Base-by-base conservation (phyloP, 257 asterid genomes). In the Leptodermis oblonga region DNA sequence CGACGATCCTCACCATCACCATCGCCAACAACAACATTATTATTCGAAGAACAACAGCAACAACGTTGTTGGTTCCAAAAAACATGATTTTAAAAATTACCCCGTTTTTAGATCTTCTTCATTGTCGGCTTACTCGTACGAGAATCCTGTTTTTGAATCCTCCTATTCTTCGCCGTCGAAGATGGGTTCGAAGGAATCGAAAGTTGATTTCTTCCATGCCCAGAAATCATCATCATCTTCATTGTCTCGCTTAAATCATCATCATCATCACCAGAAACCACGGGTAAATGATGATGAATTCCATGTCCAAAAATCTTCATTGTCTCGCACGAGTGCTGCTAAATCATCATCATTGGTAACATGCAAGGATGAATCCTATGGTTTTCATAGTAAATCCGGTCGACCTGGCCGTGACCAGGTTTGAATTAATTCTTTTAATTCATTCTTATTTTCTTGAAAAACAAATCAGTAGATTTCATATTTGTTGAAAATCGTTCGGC, bases 31-130 rank as follows among this genome's bases (percentile, higher is more conserved):
- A 7, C 60, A 28, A 25, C 36, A 56, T 46, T 12, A 46, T 53
- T 22, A 42, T 12, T 66, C 79, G 36, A 70, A 62, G 36, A 68
- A 49, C n/a, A 43, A 45, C 31, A 37, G 55, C 30, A 69, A 41
- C n/a, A 45, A 52, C 26, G 41, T 15, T 55, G 13, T 13, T 11
- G 31, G 43, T 42, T 62, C 67, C 45, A 62, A 62, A 36, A 77
- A 74, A 75, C 71, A 77, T 49, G 69, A 74, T 23, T 58, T 26
- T 31, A 79, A 84, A 0, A 69, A 53, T 31, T 75, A 28, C 36
- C 73, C 81, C 0, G 74, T 33, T 62, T 75, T 78, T 41, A 73
- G 83, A 73, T 82, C 96, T 25, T 67, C 61, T 54, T 23, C 79
- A n/a, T 7, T 66, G 59, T 84, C 96, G 0, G 62, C 79, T 48